Percentiles rank a stretch among this genome's conserved stretches.
Evolutionary conservation across 202 grass and related monocot species (phyloP).

Genomic region (Schoenoplectus tabernaemontani): DNA sequence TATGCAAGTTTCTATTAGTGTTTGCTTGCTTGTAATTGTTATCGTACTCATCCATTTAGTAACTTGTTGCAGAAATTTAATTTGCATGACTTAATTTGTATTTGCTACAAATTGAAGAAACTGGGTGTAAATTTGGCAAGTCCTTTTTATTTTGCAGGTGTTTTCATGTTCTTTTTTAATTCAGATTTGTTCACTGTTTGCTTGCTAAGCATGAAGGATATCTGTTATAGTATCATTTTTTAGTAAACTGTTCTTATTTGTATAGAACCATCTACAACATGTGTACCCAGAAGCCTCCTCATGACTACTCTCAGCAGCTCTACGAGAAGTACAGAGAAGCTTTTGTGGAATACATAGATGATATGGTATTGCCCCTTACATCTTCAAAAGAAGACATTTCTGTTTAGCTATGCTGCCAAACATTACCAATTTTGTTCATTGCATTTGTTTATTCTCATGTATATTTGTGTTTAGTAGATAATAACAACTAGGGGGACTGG

Average conservation of each 20-base stretch:
- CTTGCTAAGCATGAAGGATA: background rate
- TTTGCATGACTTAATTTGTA: background rate
- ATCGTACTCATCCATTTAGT: background rate
- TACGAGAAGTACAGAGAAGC: slow-evolving; percentile 85
- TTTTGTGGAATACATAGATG: slow-evolving; percentile 72
- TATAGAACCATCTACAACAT: slow-evolving; percentile 21
- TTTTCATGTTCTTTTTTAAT: background rate
- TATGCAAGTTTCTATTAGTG: background rate
- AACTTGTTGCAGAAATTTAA: background rate
- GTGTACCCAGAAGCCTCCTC: slow-evolving; percentile 20
- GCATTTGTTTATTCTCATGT: background rate
- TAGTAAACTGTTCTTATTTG: background rate
- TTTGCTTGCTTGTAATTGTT: background rate
- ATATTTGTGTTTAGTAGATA: background rate
- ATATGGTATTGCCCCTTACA: slow-evolving; percentile 46
- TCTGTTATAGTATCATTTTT: background rate
- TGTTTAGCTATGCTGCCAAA: background rate
- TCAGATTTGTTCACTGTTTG: background rate
- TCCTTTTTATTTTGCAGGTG: background rate
- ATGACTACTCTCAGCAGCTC: slow-evolving; percentile 94
- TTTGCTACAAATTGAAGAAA: background rate
- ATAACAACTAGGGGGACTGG: background rate
- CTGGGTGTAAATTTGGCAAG: background rate
- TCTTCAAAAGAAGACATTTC: background rate
- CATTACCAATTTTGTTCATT: background rate